A percentile compares a stretch with the other conserved stretches of the same genome.
These are phyloP conservation scores for Gypsophila paniculata DNA, from an alignment of 179 eudicot species.

Conservation along the genomic window DNA sequence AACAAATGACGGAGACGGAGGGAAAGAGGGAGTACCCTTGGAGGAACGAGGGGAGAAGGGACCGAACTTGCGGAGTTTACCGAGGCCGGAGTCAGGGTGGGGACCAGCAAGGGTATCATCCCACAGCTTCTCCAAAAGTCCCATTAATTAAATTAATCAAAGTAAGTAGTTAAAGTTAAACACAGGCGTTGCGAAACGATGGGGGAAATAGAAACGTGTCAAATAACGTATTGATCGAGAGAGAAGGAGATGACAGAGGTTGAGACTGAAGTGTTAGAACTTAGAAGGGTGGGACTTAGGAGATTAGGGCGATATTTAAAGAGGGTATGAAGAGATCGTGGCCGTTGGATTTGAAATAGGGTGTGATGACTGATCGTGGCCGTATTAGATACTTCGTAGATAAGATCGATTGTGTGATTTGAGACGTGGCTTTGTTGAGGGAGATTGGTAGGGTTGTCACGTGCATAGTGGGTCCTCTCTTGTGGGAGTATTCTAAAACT, in stretches of 20 bases:
- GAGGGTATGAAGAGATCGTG: conserved; percentile 14
- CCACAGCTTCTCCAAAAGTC: conserved; percentile 51
- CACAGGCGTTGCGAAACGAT: background rate
- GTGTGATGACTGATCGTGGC: no score
- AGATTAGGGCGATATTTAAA: conserved; percentile 40
- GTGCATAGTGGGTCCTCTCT: conserved; percentile 6
- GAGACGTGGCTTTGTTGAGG: conserved; percentile 18
- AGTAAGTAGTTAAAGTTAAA: no score
- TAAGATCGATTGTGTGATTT: conserved; percentile 17
- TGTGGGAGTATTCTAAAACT: no score
- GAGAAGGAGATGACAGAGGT: background rate
- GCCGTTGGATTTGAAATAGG: conserved; percentile 35
- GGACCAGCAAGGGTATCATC: conserved; percentile 94
- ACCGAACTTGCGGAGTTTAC: conserved; percentile 60
- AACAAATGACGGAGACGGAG: background rate
- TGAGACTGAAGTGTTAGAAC: background rate
- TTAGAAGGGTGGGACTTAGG: no score
- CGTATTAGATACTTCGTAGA: no score
- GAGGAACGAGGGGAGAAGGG: conserved; percentile 43
- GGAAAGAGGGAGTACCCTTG: conserved; percentile 51
- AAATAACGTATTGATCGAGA: no score
- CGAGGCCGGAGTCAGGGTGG: conserved; percentile 75
- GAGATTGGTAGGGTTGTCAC: conserved; percentile 23
- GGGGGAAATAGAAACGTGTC: no score
- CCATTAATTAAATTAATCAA: conserved; percentile 20